phyloP scores from a whole-genome alignment of 2,329 filamentous ascomycete species.

The Harringtonia lauricola region DNA sequence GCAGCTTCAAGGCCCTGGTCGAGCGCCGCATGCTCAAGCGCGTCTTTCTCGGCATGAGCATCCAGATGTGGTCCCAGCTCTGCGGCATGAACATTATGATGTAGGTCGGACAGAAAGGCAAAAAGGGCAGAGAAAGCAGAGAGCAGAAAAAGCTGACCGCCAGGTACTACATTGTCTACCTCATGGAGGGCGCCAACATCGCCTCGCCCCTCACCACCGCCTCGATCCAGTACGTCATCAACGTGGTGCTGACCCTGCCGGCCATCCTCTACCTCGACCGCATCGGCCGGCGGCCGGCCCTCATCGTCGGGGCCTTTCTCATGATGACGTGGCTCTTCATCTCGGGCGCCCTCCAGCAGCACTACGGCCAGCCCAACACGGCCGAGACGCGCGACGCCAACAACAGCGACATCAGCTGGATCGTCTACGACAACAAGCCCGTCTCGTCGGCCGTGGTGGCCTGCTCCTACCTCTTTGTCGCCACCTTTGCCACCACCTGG shows the following conservation, averaged over 20 bases:
- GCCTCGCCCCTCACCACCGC: conserved; percentile 46
- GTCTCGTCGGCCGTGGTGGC: conserved; percentile 55
- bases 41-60: conserved; percentile 44
- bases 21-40: conserved; percentile 42
- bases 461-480: conserved; percentile 63
- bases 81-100: conserved; percentile 51
- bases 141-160: not conserved
- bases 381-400: conserved; percentile 23
- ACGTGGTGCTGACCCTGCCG: conserved; percentile 46
- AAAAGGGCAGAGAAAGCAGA: not conserved
- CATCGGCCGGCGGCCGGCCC: conserved; percentile 43
- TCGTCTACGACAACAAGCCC: conserved; percentile 36
- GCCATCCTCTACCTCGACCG: conserved; percentile 50
- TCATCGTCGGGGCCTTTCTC: conserved; percentile 43
- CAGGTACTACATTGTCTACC: conserved; percentile 50
- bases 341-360: conserved; percentile 48
- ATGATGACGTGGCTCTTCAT: conserved; percentile 54
- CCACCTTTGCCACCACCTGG: conserved; percentile 48
- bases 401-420: conserved; percentile 44
- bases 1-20: conserved; percentile 37
- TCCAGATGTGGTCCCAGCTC: conserved; percentile 50
- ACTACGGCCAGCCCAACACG: conserved; percentile 40
- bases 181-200: conserved; percentile 47
- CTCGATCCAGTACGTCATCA: conserved; percentile 54
- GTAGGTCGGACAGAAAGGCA: not conserved